Conservation (phyloP, 768 basidiomycete genomes). For the Hypholoma fasciculare region DNA sequence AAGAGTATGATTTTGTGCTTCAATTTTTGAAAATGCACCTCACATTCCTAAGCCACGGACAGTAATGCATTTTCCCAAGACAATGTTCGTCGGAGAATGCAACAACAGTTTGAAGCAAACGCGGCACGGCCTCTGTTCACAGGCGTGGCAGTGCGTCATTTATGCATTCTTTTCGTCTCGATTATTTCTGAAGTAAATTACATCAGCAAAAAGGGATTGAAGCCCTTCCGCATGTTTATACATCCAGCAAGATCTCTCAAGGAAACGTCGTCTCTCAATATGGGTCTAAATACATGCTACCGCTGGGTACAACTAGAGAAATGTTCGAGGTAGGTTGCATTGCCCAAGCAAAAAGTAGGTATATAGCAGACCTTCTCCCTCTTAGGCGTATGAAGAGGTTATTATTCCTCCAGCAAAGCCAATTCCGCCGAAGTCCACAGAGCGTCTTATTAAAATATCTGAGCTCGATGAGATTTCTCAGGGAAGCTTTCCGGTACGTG, state of each 20-base stretch:
- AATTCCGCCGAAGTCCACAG: slow-evolving; percentile 70
- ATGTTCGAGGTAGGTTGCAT: slow-evolving; percentile 58
- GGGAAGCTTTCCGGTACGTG: slow-evolving; percentile 81
- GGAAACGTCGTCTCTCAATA: slow-evolving; percentile 69
- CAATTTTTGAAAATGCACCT: background rate
- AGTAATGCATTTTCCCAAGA: slow-evolving; percentile 31
- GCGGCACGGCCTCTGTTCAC: slow-evolving; percentile 67
- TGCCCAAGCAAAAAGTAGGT: background rate
- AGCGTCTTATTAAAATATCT: slow-evolving; percentile 67
- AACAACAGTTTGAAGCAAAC: slow-evolving; percentile 58
- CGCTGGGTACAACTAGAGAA: slow-evolving; percentile 74
- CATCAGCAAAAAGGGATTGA: slow-evolving; percentile 55
- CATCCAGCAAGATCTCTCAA: slow-evolving; percentile 56
- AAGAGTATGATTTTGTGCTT: background rate
- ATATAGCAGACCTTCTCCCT: background rate
- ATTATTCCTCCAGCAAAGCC: slow-evolving; percentile 81
- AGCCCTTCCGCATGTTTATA: slow-evolving; percentile 86
- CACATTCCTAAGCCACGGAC: slow-evolving; percentile 2
- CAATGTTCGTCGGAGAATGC: slow-evolving; percentile 62
- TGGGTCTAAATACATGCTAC: slow-evolving; percentile 80
- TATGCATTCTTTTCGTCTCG: background rate
- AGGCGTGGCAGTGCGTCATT: slow-evolving; percentile 45
- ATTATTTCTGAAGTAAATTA: background rate
- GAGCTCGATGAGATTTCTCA: slow-evolving; percentile 77
- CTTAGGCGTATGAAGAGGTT: slow-evolving; percentile 86